Base-by-base conservation (phyloP, 306 rosid species). In the Dryas drummondii region DNA sequence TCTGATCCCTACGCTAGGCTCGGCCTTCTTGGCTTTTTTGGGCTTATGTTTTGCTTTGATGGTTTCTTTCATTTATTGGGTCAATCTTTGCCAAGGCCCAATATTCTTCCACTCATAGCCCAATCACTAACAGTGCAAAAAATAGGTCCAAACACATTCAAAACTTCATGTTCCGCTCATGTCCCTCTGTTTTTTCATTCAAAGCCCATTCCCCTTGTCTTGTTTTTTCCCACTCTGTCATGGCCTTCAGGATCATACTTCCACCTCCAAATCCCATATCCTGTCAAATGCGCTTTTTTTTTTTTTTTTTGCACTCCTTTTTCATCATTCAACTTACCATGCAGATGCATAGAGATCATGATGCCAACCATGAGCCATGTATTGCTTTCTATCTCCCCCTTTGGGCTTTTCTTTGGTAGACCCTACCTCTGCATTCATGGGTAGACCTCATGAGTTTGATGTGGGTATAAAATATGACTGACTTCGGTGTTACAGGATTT, bases 201-300 rank as follows among this genome's bases (percentile, higher is more conserved):
- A 9, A 16, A 63, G 9, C 68, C 14, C 49, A 60, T 32, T 44
- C 6, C 4, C 7, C 32, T 5, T 6, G 44, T 37, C 14, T 15
- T 55, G 41, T 73, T 42, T 19, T 55, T 32, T 27, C 67, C 16
- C 22, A 16, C 37, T 69, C 26, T 73, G 79, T 54, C 82, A 53
- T 81, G 82, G 55, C 67, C 61, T 48, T 58, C 7, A 9, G 59
- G 77, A 72, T 60, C 80, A 50, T 45, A 54, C 22, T 76, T 51
- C 70, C 75, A 84, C 64, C 67, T 71, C 74, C 68, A 76, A 22
- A 68, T 26, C 16, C 73, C 45, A 77, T 52, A 4, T 41, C 50
- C 12, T 46, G 13, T 51, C 65, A 45, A 13, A 22, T 75, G 68
- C 71, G 57, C 37, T 75, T 74, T 59, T 72, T 14, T 53, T 69